A percentile compares a stretch with the other conserved stretches of the same genome.
Evolutionary conservation across 352 stramenopile genomes (phyloP).

Genomic region (Phytophthora pisi): DNA sequence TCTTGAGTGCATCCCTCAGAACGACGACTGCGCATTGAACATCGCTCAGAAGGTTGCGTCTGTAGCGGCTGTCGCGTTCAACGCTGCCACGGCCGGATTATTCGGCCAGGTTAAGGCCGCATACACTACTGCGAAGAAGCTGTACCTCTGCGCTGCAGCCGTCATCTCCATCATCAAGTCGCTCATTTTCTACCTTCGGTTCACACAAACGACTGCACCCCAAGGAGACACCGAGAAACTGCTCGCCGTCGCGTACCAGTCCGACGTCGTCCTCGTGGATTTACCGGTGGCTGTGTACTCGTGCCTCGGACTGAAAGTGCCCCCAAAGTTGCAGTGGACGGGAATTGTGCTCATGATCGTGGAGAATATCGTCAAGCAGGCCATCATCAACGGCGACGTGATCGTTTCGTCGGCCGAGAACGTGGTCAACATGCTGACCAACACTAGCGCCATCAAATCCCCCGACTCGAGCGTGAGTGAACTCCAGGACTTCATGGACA

Average conservation of each 20-base stretch:
- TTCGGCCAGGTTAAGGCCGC: conserved; percentile 28
- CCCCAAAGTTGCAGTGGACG: conserved; percentile 7
- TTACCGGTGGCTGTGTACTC: conserved; percentile 11
- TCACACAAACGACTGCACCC: conserved; percentile 8
- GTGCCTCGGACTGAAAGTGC: conserved; percentile 4
- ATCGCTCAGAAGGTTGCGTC: conserved; percentile 23
- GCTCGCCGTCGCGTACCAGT: conserved; percentile 10
- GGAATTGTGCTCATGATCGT: conserved; percentile 5
- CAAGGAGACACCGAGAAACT: conserved; percentile 7
- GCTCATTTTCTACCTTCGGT: conserved; percentile 14
- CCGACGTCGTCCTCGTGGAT: conserved; percentile 5
- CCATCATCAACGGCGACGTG: conserved; percentile 14
- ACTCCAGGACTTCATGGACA: conserved; percentile 15
- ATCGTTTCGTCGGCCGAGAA: conserved; percentile 17
- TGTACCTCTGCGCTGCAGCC: conserved; percentile 10
- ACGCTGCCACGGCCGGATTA: conserved; percentile 43
- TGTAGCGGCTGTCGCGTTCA: conserved; percentile 18
- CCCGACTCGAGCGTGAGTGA: conserved; percentile 8
- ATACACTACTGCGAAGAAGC: conserved; percentile 1
- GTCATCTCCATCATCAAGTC: conserved; percentile 15
- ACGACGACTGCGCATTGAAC: conserved; percentile 18
- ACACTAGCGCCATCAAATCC: not conserved
- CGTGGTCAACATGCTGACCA: conserved; percentile 8
- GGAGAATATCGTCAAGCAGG: conserved; percentile 18
- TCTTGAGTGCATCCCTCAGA: conserved; percentile 38